These are phyloP conservation scores for Solanum microdontum DNA, from an alignment of 257 asterid genomes.

Conservation along the genomic window DNA sequence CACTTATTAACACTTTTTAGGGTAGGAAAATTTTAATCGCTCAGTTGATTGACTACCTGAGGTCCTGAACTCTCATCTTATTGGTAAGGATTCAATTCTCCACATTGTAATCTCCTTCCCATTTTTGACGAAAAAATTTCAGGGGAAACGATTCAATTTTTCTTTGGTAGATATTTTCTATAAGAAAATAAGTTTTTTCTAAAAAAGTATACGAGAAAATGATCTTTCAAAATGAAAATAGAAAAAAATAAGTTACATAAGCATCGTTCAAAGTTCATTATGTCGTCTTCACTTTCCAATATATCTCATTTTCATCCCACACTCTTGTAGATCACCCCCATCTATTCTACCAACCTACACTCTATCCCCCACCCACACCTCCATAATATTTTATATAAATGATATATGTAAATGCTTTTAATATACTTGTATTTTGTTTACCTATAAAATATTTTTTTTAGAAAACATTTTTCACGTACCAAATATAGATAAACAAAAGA, in stretches of 20 bases:
- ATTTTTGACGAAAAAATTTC: too few species aligned
- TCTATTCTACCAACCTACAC: neutral
- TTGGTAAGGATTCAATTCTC: neutral
- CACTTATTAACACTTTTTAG: too few species aligned
- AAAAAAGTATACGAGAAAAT: too few species aligned
- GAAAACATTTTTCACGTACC: neutral
- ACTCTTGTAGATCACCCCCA: neutral
- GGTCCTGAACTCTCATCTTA: too few species aligned
- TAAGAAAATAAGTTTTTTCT: neutral
- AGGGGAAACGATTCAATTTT: too few species aligned
- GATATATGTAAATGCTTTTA: neutral
- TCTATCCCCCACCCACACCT: neutral
- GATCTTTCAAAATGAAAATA: neutral
- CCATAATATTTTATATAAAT: neutral
- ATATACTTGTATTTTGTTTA: too few species aligned
- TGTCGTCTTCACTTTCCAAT: neutral
- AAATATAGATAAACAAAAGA: too few species aligned
- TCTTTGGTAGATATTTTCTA: neutral
- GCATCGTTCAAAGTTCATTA: fast-evolving
- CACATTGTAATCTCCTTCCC: neutral
- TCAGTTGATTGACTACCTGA: too few species aligned
- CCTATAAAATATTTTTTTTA: neutral
- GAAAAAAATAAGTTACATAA: neutral
- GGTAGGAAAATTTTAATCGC: too few species aligned
- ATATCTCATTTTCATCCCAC: neutral